Evolutionary conservation across 2,329 filamentous ascomycete species (phyloP).

Genomic region (Aspergillus pseudoglaucus): DNA sequence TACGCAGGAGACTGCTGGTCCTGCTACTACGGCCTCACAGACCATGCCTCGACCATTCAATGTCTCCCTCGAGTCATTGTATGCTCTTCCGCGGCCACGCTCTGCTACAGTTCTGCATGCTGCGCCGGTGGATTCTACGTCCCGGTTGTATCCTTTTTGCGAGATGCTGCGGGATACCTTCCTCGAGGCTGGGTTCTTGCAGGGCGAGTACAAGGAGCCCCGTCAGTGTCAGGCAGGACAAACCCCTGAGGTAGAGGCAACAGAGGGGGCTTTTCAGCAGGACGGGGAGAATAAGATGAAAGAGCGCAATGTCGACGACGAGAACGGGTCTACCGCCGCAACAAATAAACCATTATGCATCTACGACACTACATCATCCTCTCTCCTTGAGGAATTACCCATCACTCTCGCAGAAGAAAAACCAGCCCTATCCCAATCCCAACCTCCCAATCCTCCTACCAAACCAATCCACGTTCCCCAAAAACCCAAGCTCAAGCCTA

Average conservation of each 20-base stretch:
- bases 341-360: neutral
- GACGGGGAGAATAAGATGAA: neutral
- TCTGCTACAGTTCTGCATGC: conserved; percentile 37
- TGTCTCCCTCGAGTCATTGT: conserved; percentile 38
- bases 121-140: conserved; percentile 32
- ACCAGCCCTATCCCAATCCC: neutral
- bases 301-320: neutral
- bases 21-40: neutral
- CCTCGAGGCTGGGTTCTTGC: conserved; percentile 37
- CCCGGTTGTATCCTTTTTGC: conserved; percentile 37
- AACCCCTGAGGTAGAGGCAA: neutral
- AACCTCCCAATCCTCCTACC: neutral
- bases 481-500: conserved; percentile 13
- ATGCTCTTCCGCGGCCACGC: conserved; percentile 31
- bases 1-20: neutral
- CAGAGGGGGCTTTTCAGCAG: neutral
- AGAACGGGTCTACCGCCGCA: neutral
- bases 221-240: neutral
- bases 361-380: neutral
- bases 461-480: neutral
- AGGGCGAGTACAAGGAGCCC: conserved; percentile 20
- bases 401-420: conserved; percentile 3
- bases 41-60: conserved; percentile 24
- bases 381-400: conserved; percentile 8
- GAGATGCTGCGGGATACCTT: conserved; percentile 36